Base-by-base conservation (phyloP, 108 stramenopile genomes). In the Fragilariopsis cylindrus region DNA sequence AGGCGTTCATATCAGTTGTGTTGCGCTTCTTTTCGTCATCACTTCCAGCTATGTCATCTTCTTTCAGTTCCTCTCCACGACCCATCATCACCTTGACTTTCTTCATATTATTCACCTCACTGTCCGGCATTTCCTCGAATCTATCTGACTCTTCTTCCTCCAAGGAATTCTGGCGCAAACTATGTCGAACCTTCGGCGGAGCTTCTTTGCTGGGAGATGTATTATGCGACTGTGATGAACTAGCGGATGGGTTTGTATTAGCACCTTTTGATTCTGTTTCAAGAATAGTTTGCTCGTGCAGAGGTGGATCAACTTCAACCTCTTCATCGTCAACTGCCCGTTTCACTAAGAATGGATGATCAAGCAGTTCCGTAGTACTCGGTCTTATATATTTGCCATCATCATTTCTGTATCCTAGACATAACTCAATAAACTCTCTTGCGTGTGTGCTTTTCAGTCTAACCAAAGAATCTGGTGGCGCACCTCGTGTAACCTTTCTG, bases 401-500 rank as follows among this genome's bases (percentile, higher is more conserved):
- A 60, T 90, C 88, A 69, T 89, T 77, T 57, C 87, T 90, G 46
- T 82, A 78, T 50, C 92, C 93, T 39, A 99, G 74, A 75, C 97
- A 98, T 19, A 81, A 58, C 16, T 86, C 62, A 47, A 99, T 95
- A 69, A 99, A 98, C 43, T 96, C 88, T 42, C 86, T 73, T 3
- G 97, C 98, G 60, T 85, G 81, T 7, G 73, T 72, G 19, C 90
- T 90, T 72, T 90, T 79, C 47, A 98, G 78, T 46, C 96, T 85
- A 40, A 73, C 63, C 21, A 98, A 74, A 56, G 88, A 90, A 50
- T 87, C 88, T 7, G 98, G 98, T 39, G 87, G 86, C 50, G 95
- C 90, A 30, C 91, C 93, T 48, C 87, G 75, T 12, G 85, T 94
- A 15, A 98, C 98, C 77, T 94, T 96, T 70, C 92, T 96, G 82